Conservation (phyloP, 176 grass and related monocot genomes). For the Pontederia paniculata region DNA sequence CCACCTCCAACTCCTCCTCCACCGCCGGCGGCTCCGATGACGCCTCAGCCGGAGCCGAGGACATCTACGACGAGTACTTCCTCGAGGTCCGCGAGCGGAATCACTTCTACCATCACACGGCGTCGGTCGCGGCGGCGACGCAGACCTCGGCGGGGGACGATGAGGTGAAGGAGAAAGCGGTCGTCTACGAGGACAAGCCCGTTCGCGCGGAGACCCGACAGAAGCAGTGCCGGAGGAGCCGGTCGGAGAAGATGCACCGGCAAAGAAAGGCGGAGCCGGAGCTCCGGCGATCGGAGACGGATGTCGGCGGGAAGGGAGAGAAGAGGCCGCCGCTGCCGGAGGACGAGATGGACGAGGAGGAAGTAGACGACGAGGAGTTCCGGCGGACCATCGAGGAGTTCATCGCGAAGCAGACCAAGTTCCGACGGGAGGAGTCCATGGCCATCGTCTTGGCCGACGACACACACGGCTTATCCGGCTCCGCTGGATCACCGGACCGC, state of each 20-base stretch:
- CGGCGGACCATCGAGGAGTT: conserved; percentile 68
- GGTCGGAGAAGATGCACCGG: conserved; percentile 6
- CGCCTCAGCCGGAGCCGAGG: background rate
- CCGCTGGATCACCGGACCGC: background rate
- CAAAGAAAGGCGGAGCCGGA: conserved; percentile 21
- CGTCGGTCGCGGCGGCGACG: background rate
- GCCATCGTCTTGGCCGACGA: conserved; percentile 5
- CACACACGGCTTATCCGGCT: background rate
- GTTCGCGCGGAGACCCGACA: background rate
- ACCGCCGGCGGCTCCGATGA: background rate
- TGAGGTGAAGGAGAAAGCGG: too few relatives aligned
- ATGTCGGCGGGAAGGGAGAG: conserved; percentile 28
- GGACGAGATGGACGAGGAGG: conserved; percentile 19
- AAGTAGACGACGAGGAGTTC: conserved; percentile 67
- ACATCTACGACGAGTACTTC: conserved; percentile 10
- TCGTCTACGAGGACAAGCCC: conserved; percentile 36
- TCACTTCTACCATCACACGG: background rate
- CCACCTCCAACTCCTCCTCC: background rate
- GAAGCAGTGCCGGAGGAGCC: background rate
- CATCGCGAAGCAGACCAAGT: conserved; percentile 65
- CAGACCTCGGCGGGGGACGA: too few relatives aligned
- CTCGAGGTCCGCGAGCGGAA: background rate
- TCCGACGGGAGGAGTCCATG: conserved; percentile 82
- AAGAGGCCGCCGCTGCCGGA: conserved; percentile 24
- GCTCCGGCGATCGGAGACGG: conserved; percentile 50